Conservation (phyloP, 2,329 filamentous ascomycete genomes). For the Eutypella sp. region DNA sequence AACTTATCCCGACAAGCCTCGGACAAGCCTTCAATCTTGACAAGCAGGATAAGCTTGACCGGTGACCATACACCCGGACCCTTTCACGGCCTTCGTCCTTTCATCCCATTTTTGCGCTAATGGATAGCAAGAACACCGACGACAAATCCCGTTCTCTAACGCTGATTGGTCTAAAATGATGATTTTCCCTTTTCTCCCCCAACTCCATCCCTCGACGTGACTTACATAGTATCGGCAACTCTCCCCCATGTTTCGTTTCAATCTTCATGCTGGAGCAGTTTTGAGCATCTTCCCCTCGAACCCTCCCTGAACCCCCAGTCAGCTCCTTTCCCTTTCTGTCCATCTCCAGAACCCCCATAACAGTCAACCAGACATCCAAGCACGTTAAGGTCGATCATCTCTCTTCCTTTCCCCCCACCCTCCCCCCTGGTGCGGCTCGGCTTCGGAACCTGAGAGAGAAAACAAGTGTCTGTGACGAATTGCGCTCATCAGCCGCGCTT, state of each 20-base stretch:
- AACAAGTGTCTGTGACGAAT: slow-evolving; percentile 9
- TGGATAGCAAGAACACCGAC: neutral
- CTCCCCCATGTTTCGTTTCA: slow-evolving; percentile 22
- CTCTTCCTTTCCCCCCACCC: slow-evolving; percentile 3
- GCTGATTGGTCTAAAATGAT: neutral
- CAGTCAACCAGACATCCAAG: no score
- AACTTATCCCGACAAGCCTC: slow-evolving; percentile 1
- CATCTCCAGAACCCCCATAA: slow-evolving; percentile 2
- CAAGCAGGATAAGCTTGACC: no score
- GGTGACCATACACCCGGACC: slow-evolving; percentile 2
- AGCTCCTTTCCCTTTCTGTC: no score
- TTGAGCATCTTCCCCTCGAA: neutral
- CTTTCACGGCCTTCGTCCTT: slow-evolving; percentile 7
- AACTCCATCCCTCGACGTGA: slow-evolving; percentile 3
- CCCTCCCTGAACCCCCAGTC: no score
- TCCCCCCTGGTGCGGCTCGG: slow-evolving; percentile 19
- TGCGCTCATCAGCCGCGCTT: slow-evolving; percentile 10
- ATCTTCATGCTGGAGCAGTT: slow-evolving; percentile 1
- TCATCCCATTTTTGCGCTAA: slow-evolving; percentile 17
- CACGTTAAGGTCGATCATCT: neutral
- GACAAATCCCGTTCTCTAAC: neutral
- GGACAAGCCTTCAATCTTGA: slow-evolving; percentile 8
- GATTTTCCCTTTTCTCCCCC: slow-evolving; percentile 4
- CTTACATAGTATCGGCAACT: slow-evolving; percentile 11
- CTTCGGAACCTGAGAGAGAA: slow-evolving; percentile 14